Base-by-base conservation (phyloP, 352 stramenopile genomes). In the Phytophthora crassamura region DNA sequence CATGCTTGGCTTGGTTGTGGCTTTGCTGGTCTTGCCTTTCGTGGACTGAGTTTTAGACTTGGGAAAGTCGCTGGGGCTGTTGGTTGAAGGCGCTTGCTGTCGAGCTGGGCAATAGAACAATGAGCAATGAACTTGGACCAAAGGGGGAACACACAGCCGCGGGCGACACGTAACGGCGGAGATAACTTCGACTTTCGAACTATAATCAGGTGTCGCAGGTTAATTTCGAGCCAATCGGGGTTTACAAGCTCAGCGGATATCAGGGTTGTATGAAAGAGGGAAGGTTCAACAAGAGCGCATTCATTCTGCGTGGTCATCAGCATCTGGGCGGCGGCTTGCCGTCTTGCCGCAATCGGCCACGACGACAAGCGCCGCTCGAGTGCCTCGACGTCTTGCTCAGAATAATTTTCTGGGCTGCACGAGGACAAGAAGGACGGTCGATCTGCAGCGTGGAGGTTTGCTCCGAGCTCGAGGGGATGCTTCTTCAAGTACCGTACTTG, bases 1-100 rank as follows among this genome's bases (percentile, higher is more conserved):
- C 87, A 95, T 2, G 22, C 35, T 58, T 35, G 35, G 22, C 15
- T 22, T 5, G 39, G 33, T 50, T 51, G 15, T 4, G 11, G 11
- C 34, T 36, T 41, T 22, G 25, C 11, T 59, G 49, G 39, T n/a
- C n/a, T n/a, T n/a, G n/a, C n/a, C n/a, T n/a, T n/a, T n/a, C n/a
- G n/a, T n/a, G n/a, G n/a, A n/a, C n/a, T n/a, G n/a, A n/a, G n/a
- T n/a, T n/a, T 28, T 28, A 4, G 22, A 28, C 1, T 35, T 33
- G 20, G 35, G 22, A 49, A n/a, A n/a, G n/a, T n/a, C n/a, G n/a
- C n/a, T n/a, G n/a, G n/a, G n/a, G 38, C 4, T n/a, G 47, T 35
- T 56, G 28, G n/a, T n/a, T 49, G 33, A 22, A 18, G 22, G 20
- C 28, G 16, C 46, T 52, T 60, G 45, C n/a, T 42, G 50, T 42